Percentiles rank a stretch among this genome's conserved stretches.
Evolutionary conservation across 2,329 filamentous ascomycete genomes (phyloP).

Genomic region (Beauveria sp.): DNA sequence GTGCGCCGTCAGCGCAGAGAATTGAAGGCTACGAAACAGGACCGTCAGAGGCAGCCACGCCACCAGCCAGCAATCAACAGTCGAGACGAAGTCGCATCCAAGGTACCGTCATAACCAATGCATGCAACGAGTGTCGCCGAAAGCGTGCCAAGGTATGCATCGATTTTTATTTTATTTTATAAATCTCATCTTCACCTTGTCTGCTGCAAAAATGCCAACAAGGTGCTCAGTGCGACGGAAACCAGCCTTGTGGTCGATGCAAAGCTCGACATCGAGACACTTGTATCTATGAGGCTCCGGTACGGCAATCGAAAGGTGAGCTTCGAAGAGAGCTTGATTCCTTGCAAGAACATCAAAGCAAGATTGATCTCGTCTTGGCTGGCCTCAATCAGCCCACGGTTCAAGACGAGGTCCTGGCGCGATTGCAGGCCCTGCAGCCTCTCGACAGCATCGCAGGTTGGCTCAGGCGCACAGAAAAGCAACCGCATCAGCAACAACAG

Average conservation of each 20-base stretch:
- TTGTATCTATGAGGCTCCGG: slow-evolving; percentile 28
- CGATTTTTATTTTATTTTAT: not conserved
- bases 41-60: not conserved
- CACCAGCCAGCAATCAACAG: not conserved
- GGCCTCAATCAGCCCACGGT: slow-evolving; percentile 44
- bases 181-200: not conserved
- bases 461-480: slow-evolving; percentile 26
- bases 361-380: slow-evolving; percentile 46
- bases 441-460: slow-evolving; percentile 49
- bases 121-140: not conserved
- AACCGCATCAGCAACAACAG: not conserved
- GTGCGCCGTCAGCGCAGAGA: not conserved
- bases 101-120: not conserved
- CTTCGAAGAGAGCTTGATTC: not conserved
- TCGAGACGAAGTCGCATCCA: not conserved
- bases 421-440: slow-evolving; percentile 44
- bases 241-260: not conserved
- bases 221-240: not conserved
- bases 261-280: slow-evolving; percentile 22
- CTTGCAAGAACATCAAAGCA: slow-evolving; percentile 36
- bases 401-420: slow-evolving; percentile 46
- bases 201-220: not conserved
- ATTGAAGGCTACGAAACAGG: not conserved
- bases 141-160: not conserved
- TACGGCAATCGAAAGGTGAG: not conserved